Base-by-base conservation (phyloP, 495 filamentous ascomycete genomes). In the Sporormia fimetaria region DNA sequence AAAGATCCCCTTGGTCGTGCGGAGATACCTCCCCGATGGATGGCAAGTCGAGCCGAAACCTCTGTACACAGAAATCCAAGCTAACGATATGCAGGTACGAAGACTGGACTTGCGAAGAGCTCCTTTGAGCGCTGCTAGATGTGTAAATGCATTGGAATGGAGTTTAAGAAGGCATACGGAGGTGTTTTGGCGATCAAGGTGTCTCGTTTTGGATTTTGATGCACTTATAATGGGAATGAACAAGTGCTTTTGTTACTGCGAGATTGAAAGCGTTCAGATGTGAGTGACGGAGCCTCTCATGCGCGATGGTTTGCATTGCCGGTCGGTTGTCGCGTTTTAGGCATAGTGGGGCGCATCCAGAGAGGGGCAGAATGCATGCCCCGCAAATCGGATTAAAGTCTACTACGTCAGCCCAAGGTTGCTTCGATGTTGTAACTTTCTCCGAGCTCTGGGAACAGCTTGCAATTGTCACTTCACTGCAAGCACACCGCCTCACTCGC, bases 61-160 rank as follows among this genome's bases (percentile, higher is more conserved):
- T 28, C 12, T 15, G 14, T 18, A 14, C 2, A 4, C 18, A 17
- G 8, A 42, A 0, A 20, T 27, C 20, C 14, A 14, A 11, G 30
- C 42, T 58, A 41, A 55, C 35, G 9, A 18, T n/a, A 12, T 14
- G 15, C 42, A 94, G 88, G 66, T 98, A 98, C 59, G 90, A 98
- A 69, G 90, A 98, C 62, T 98, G 90, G 90, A 90, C 85, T 37
- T 94, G 87, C 65, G 90, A 98, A 66, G 90, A 98, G 58, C 68
- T 98, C 22, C 70, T 93, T 38, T 17, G 38, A 37, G 15, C 17
- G 24, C 12, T 6, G 3, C n/a, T 12, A 20, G 12, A 16, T 10
- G 15, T 21, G 18, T 37, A 6, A 5, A 33, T 39, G 44, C 44
- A 48, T 48, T 44, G 26, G 33, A 16, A 29, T 29, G 50, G 50